phyloP scores from a whole-genome alignment of 2,329 filamentous ascomycete species.

The Xylaria sp. region DNA sequence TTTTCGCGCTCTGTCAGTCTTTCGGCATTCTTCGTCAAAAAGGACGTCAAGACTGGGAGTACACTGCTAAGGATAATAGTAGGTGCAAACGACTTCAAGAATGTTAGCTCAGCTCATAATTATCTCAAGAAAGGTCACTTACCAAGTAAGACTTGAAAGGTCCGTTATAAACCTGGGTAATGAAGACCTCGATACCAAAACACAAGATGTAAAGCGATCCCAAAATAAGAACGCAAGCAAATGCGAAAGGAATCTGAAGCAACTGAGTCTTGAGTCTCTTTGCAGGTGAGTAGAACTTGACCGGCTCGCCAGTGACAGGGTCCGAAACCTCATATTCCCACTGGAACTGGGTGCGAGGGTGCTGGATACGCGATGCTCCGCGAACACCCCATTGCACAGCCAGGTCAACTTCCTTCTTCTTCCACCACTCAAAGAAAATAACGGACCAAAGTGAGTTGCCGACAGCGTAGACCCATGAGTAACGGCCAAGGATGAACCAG shows the following conservation, averaged over 20 bases:
- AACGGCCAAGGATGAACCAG: constrained; percentile 80
- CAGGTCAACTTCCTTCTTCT: constrained; percentile 82
- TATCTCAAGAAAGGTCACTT: constrained; percentile 30
- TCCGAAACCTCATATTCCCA: constrained; percentile 75
- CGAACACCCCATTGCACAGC: constrained; percentile 84
- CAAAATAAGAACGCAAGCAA: constrained; percentile 65
- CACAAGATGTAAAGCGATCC: constrained; percentile 79
- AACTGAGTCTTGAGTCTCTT: constrained; percentile 74
- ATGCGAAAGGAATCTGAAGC: constrained; percentile 77
- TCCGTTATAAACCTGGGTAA: constrained; percentile 87
- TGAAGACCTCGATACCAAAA: constrained; percentile 92
- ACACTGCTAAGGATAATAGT: constrained; percentile 79
- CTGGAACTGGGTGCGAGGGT: constrained; percentile 68
- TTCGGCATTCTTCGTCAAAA: constrained; percentile 72
- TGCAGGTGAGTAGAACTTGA: constrained; percentile 68
- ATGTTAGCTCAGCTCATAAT: constrained; percentile 12
- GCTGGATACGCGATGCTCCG: constrained; percentile 75
- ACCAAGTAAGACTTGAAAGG: constrained; percentile 82
- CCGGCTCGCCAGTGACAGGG: constrained; percentile 72
- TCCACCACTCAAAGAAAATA: constrained; percentile 93
- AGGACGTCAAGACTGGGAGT: constrained; percentile 69
- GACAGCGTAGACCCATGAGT: constrained; percentile 74
- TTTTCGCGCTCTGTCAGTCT: constrained; percentile 80
- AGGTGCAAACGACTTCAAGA: constrained; percentile 69
- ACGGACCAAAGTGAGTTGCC: constrained; percentile 81